Percentiles rank a stretch among this genome's conserved stretches.
Evolutionary conservation across 805 yeast genomes (phyloP).

Genomic region (Groenewaldozyma salmanticensis): DNA sequence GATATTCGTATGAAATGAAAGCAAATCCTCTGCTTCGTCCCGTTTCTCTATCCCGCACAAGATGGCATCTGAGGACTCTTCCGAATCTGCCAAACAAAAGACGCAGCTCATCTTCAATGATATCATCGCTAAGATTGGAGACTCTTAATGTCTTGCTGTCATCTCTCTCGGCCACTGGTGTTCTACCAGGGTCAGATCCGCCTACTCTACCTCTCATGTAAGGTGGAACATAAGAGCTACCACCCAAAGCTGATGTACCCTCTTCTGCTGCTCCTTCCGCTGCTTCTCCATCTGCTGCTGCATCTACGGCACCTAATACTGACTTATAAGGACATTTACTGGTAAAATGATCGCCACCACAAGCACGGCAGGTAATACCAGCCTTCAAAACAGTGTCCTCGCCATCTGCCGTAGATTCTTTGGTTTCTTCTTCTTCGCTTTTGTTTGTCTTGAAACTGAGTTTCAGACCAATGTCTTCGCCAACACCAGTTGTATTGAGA

Average conservation of each 20-base stretch:
- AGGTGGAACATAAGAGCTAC: conserved; percentile 47
- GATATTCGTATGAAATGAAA: conserved; percentile 64
- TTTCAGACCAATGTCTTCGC: conserved; percentile 70
- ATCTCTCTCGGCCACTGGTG: conserved; percentile 52
- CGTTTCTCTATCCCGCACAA: conserved; percentile 86
- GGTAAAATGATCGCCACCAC: conserved; percentile 92
- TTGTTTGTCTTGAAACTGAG: conserved; percentile 38
- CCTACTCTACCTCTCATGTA: conserved; percentile 40
- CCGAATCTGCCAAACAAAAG: conserved; percentile 61
- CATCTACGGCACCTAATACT: conserved; percentile 51
- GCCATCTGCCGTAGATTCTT: conserved; percentile 24
- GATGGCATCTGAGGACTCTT: conserved; percentile 64
- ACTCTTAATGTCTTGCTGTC: conserved; percentile 83
- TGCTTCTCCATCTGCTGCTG: conserved; percentile 27
- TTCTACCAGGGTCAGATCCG: conserved; percentile 34
- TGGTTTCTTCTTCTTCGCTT: conserved; percentile 41
- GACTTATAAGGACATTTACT: conserved; percentile 93
- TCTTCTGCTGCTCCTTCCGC: conserved; percentile 24
- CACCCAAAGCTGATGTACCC: conserved; percentile 22
- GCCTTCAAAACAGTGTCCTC: conserved; percentile 38
- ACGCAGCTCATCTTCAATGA: conserved; percentile 73
- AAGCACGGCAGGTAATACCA: conserved; percentile 65
- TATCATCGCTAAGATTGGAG: conserved; percentile 79
- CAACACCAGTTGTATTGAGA: conserved; percentile 76
- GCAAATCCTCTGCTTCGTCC: conserved; percentile 95